Evolutionary conservation across 1,284 basidiomycete genomes (phyloP).

Genomic region (Ganoderma lucidum): DNA sequence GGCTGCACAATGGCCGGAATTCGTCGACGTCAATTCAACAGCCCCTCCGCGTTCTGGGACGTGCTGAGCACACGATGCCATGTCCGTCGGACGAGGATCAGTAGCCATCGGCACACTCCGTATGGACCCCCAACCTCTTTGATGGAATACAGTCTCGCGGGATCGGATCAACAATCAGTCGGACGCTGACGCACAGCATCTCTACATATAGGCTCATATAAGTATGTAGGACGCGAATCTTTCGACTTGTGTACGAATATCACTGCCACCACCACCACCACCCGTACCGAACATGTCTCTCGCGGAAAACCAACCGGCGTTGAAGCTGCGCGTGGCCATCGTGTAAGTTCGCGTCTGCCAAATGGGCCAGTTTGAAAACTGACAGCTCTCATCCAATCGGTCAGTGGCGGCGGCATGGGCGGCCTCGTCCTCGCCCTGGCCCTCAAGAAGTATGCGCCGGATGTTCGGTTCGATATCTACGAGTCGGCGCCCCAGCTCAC

Average conservation of each 20-base stretch:
- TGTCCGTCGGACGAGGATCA: constrained; percentile 4
- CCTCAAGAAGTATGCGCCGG: constrained; percentile 41
- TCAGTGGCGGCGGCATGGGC: constrained; percentile 49
- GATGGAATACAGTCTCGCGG: too few species aligned
- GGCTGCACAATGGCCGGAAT: too few species aligned
- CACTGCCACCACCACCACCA: too few species aligned
- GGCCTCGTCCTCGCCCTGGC: constrained; percentile 46
- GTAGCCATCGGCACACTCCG: not conserved
- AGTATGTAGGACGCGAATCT: not conserved
- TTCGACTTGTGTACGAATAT: too few species aligned
- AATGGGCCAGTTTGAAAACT: not conserved
- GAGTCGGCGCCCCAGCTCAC: constrained; percentile 47
- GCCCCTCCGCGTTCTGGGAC: too few species aligned
- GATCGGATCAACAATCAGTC: too few species aligned
- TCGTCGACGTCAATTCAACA: too few species aligned
- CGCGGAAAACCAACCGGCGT: not conserved
- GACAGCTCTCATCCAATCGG: too few species aligned
- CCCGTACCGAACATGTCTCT: not conserved
- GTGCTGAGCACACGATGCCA: not conserved
- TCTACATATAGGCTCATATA: not conserved
- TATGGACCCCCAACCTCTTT: too few species aligned
- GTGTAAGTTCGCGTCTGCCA: not conserved
- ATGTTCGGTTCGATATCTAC: constrained; percentile 51
- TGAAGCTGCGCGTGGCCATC: constrained; percentile 3
- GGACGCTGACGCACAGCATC: too few species aligned